Conservation (phyloP, 2,329 filamentous ascomycete genomes). For the Neofusicoccum laricinum region DNA sequence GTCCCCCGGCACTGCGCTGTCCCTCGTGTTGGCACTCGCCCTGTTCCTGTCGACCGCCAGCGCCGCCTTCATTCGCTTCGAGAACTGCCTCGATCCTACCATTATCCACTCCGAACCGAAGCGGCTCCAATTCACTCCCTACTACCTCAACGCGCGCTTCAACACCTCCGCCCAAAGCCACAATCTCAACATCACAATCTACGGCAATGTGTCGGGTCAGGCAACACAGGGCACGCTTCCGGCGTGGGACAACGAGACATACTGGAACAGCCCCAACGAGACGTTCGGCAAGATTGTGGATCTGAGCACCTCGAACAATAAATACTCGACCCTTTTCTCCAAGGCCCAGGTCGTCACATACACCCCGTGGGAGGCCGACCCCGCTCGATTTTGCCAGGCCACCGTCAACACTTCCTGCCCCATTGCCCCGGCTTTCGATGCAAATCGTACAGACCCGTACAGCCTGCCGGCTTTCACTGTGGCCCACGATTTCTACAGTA, state of each 20-base stretch:
- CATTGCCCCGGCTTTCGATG: conserved; percentile 68
- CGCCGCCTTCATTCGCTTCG: conserved; percentile 66
- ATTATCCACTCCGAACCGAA: conserved; percentile 58
- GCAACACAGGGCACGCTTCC: conserved; percentile 59
- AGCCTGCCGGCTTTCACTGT: conserved; percentile 71
- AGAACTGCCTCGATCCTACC: conserved; percentile 72
- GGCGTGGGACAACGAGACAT: conserved; percentile 54
- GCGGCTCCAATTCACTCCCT: conserved; percentile 76
- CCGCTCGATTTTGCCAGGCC: conserved; percentile 64
- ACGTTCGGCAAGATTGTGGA: conserved; percentile 76
- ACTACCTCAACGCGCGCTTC: conserved; percentile 72
- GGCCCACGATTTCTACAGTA: conserved; percentile 71
- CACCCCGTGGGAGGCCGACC: conserved; percentile 57
- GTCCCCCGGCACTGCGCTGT: neutral
- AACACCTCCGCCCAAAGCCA: conserved; percentile 59
- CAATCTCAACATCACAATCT: conserved; percentile 73
- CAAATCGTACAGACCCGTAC: conserved; percentile 50
- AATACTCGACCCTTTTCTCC: conserved; percentile 70
- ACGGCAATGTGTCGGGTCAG: conserved; percentile 85
- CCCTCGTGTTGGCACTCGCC: neutral
- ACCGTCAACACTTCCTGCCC: conserved; percentile 66
- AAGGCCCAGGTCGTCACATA: conserved; percentile 75
- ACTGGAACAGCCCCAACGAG: conserved; percentile 57
- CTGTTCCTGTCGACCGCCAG: neutral
- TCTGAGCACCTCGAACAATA: conserved; percentile 55